A percentile compares a stretch with the other conserved stretches of the same genome.
These are phyloP conservation scores for Arachis hypogaea DNA, from an alignment of 306 rosid species.

Conservation along the genomic window DNA sequence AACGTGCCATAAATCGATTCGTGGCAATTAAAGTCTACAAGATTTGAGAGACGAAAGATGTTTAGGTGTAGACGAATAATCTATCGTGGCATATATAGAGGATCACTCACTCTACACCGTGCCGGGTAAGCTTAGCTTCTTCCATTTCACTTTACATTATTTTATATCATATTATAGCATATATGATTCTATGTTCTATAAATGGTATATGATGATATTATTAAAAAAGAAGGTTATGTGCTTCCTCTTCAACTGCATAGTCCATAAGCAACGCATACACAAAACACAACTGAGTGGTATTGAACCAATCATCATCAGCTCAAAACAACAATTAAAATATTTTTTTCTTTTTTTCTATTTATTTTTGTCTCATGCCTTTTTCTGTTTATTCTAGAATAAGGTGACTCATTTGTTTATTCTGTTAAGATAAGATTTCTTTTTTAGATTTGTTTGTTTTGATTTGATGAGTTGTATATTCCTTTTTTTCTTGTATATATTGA, in stretches of 20 bases:
- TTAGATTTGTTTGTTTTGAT: too few species aligned
- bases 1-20: neutral
- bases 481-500: too few species aligned
- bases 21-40: neutral
- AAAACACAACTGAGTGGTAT: neutral
- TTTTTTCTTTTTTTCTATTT: too few species aligned
- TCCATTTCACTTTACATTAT: neutral
- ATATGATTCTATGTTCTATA: too few species aligned
- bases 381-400: too few species aligned
- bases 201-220: too few species aligned
- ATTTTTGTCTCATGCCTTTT: too few species aligned
- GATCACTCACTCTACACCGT: neutral
- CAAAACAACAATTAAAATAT: too few species aligned
- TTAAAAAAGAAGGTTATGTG: neutral
- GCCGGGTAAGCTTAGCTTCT: neutral
- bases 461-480: too few species aligned
- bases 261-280: neutral
- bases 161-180: neutral
- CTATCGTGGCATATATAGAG: neutral
- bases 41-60: neutral
- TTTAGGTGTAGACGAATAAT: neutral
- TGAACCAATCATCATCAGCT: too few species aligned
- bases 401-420: too few species aligned
- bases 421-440: too few species aligned
- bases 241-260: neutral